Evolutionary conservation across 2,329 filamentous ascomycete genomes (phyloP).

Genomic region (Colletotrichum sp.): DNA sequence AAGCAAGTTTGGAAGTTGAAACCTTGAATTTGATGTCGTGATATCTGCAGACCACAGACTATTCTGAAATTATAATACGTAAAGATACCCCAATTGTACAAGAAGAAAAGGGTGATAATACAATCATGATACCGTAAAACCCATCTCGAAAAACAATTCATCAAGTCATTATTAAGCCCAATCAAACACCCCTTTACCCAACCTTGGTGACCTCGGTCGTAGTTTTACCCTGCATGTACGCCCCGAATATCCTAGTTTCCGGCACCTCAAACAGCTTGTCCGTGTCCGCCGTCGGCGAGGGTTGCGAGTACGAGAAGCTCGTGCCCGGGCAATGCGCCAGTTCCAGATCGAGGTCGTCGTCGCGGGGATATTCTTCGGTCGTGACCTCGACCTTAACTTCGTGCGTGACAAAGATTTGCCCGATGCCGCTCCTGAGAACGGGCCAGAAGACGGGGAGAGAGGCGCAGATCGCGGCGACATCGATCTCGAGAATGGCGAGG

Average conservation of each 20-base stretch:
- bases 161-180: background rate
- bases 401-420: constrained; percentile 38
- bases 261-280: background rate
- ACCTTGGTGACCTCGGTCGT: background rate
- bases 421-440: constrained; percentile 29
- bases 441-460: constrained; percentile 19
- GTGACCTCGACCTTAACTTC: constrained; percentile 32
- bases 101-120: background rate
- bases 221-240: background rate
- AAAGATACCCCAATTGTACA: background rate
- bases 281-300: background rate
- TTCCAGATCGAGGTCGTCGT: constrained; percentile 6
- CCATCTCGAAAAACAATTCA: background rate
- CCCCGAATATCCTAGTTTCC: background rate
- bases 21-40: background rate
- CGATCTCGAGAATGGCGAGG: constrained; percentile 36
- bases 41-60: background rate
- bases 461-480: constrained; percentile 23
- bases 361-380: background rate
- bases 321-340: background rate
- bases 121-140: background rate
- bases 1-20: background rate
- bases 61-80: background rate
- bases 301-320: background rate
- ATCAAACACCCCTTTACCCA: background rate